These are phyloP conservation scores for Hondaea fermentalgiana DNA, from an alignment of 108 stramenopile species.

Conservation along the genomic window DNA sequence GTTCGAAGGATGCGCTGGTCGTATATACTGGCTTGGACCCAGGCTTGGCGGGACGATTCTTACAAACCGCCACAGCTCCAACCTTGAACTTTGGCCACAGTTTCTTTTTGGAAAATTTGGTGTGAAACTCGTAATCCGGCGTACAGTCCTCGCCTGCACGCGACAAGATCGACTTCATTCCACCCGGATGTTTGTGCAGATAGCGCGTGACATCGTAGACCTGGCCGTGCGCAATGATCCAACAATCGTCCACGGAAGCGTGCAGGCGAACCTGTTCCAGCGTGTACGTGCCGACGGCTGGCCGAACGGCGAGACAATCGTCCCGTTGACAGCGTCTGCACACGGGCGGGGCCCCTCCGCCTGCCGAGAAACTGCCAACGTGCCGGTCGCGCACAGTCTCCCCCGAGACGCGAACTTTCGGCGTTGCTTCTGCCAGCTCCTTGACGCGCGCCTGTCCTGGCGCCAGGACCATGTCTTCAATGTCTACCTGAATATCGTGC, in stretches of 20 bases:
- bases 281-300: neutral
- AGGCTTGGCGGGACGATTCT: neutral
- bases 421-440: neutral
- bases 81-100: neutral
- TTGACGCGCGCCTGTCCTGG: neutral
- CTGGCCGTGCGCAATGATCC: constrained; percentile 31
- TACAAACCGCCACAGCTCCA: neutral
- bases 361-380: neutral
- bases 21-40: neutral
- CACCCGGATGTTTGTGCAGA: constrained; percentile 45
- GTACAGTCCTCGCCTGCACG: constrained; percentile 32
- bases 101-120: neutral
- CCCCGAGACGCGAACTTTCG: neutral
- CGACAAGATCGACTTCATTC: constrained; percentile 36
- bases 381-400: neutral
- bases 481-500: neutral
- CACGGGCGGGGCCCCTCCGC: neutral
- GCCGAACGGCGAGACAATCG: neutral
- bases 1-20: too few species aligned
- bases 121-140: neutral
- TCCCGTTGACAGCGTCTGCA: neutral
- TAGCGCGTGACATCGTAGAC: constrained; percentile 56
- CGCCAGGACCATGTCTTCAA: constrained; percentile 16
- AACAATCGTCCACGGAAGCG: neutral
- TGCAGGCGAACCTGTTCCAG: neutral